Evolutionary conservation across 2,329 filamentous ascomycete species (phyloP), one percentile per base, ranked within the genome.

Genomic region (Pseudopyricularia cyperi): DNA sequence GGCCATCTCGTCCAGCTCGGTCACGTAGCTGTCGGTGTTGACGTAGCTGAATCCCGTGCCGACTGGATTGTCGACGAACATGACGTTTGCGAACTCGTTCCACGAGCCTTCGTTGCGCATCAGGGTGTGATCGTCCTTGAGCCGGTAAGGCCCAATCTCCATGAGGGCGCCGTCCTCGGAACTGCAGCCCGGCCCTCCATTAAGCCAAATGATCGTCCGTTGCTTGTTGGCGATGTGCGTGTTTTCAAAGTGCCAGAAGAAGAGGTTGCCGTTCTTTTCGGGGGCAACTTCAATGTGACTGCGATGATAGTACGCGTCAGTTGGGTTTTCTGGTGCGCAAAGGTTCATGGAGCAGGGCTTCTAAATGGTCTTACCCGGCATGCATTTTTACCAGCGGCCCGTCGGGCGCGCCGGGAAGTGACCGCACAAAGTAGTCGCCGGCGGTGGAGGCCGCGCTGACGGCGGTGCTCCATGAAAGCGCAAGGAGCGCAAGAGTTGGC

Each of bases 241-340:
- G 65, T 97, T 97, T 65, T 95, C 82, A 65, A 87, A 96, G 63
- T 96, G 88, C 93, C 93, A 98, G 74, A 98, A 98, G 75, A 97
- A 98, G 17, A 98, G 71, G 67, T 97, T 95, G 59, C 89, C 91
- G 65, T 97, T 89, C 65, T 85, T 79, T 58, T 89, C 83, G 19
- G 85, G 79, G 33, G 83, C 86, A 61, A 98, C 77, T 69, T 97
- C 90, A 66, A 98, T 85, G 71, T 98, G 93, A 52, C 89, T 95
- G 64, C 48, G 60, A 24, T 6, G 53, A 17, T 34, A 17, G 30
- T 11, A 32, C 30, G 24, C 24, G 17, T 34, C 35, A n/a, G 47
- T 15, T 35, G 22, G 22, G 8, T 24, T 26, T 44, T 24, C n/a
- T n/a, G n/a, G n/a, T n/a, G n/a, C n/a, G n/a, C n/a, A n/a, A n/a